Evolutionary conservation across 208 protist genomes (phyloP).

Genomic region (Trichomonas gallinae): DNA sequence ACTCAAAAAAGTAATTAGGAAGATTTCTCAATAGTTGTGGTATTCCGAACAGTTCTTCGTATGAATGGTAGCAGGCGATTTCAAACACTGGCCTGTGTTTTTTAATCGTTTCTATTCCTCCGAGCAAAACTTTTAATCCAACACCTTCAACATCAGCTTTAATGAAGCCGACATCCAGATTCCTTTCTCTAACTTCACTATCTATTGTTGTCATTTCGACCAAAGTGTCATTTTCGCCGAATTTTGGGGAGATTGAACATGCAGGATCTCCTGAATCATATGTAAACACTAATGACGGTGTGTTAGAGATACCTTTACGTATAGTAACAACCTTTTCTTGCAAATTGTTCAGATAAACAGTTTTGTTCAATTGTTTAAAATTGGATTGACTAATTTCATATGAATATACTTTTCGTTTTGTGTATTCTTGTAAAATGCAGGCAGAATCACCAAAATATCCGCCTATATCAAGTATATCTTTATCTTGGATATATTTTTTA

Average conservation of each 20-base stretch:
- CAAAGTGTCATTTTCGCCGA: neutral
- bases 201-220: neutral
- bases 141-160: neutral
- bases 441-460: neutral
- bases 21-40: neutral
- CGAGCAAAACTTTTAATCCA: neutral
- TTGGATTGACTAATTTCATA: neutral
- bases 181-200: neutral
- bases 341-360: neutral
- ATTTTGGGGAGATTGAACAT: neutral
- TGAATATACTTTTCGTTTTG: neutral
- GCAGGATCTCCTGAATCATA: neutral
- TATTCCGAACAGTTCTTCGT: neutral
- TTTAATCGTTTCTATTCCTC: neutral
- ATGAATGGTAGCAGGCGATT: neutral
- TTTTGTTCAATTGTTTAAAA: neutral
- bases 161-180: neutral
- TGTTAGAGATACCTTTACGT: neutral
- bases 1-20: neutral
- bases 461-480: neutral
- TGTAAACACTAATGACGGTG: neutral
- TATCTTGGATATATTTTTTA: neutral
- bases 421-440: neutral
- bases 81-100: neutral
- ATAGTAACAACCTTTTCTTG: neutral